Percentiles rank a stretch among this genome's conserved stretches.
These are phyloP conservation scores for Gyromitra esculenta DNA, from an alignment of 2,329 filamentous ascomycete species.

Conservation along the genomic window DNA sequence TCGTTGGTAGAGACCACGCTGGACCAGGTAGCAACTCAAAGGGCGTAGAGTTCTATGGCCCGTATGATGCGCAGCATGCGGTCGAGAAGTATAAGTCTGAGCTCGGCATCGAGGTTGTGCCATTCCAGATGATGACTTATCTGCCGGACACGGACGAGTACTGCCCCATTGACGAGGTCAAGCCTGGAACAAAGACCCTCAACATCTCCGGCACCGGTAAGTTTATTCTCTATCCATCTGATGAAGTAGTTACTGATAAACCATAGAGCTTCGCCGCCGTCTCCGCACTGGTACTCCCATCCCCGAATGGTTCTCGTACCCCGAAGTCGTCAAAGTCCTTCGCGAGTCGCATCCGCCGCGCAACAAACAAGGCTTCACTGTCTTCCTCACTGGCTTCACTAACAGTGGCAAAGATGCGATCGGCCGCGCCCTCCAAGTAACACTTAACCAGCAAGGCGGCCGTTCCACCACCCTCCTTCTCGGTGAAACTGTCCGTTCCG, in stretches of 20 bases:
- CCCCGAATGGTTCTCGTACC: constrained; percentile 99
- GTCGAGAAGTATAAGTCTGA: constrained; percentile 97
- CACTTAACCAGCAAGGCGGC: constrained; percentile 96
- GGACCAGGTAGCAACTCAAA: constrained; percentile 98
- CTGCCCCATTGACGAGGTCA: constrained; percentile 88
- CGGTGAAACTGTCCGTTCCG: constrained; percentile 91
- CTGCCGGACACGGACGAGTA: constrained; percentile 98
- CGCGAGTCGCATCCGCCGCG: constrained; percentile 95
- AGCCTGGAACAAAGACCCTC: constrained; percentile 81
- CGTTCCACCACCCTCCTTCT: constrained; percentile 93
- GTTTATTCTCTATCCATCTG: neutral
- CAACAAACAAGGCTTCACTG: constrained; percentile 91
- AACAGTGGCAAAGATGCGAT: constrained; percentile 98
- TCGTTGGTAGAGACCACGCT: constrained; percentile 97
- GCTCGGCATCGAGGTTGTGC: constrained; percentile 97
- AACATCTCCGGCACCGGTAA: constrained; percentile 78
- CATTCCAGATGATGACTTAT: constrained; percentile 99
- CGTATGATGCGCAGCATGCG: constrained; percentile 94
- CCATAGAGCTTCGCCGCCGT: constrained; percentile 82
- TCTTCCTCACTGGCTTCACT: constrained; percentile 96
- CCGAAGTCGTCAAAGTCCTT: constrained; percentile 95
- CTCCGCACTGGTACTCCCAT: constrained; percentile 93
- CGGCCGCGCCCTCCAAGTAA: constrained; percentile 93
- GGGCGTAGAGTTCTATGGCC: constrained; percentile 96
- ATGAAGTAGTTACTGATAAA: neutral